phyloP scores from a whole-genome alignment of 2,329 filamentous ascomycete species.

The Tolypocladium sp. region DNA sequence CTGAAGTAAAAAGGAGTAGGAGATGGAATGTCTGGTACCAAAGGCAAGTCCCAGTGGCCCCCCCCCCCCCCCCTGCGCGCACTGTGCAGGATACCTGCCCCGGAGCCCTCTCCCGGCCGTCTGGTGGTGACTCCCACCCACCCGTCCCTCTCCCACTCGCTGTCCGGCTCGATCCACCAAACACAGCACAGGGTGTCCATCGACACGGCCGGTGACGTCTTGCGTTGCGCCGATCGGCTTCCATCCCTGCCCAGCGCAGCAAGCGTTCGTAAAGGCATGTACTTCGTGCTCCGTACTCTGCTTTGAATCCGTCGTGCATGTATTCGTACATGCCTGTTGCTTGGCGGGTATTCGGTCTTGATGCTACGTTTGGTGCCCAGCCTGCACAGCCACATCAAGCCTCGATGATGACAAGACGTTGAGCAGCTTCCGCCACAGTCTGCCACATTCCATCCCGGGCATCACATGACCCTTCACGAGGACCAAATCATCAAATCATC shows the following conservation, averaged over 20 bases:
- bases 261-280: background rate
- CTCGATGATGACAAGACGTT: background rate
- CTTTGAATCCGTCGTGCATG: background rate
- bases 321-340: background rate
- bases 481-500: background rate
- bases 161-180: background rate
- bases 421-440: conserved; percentile 15
- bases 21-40: too few relatives aligned
- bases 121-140: too few relatives aligned
- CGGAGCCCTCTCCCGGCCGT: too few relatives aligned
- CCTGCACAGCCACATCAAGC: conserved; percentile 14
- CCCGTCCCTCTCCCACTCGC: background rate
- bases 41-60: too few relatives aligned
- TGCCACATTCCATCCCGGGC: conserved; percentile 5
- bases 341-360: background rate
- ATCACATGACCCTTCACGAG: conserved; percentile 14
- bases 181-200: background rate
- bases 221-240: conserved; percentile 9
- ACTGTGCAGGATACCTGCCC: background rate
- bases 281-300: background rate
- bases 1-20: too few relatives aligned
- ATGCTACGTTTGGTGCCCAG: background rate
- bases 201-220: conserved; percentile 3
- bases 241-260: conserved; percentile 10
- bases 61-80: background rate